Base-by-base conservation (phyloP, 345 rosid species). In the Populus ilicifolia region DNA sequence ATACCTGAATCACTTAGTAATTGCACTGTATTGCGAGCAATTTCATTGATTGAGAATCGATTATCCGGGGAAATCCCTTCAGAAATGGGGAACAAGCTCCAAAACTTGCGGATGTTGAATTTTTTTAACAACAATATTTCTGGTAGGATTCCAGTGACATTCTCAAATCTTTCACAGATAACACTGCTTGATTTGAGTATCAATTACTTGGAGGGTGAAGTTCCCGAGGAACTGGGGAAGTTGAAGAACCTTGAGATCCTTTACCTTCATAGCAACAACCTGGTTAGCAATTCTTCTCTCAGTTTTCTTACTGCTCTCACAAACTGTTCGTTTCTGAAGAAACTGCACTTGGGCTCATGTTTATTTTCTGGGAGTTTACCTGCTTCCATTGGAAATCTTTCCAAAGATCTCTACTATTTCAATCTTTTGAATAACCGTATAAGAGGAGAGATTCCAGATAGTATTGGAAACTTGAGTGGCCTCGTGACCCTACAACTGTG, bases 401-500 rank as follows among this genome's bases (percentile, higher is more conserved):
- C 79, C 5, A 67, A 69, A 62, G 67, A 69, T n/a, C 79, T 76
- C 23, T 68, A 76, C 36, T 54, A 68, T 64, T 76, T 69, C 67
- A 68, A 76, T 30, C 73, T 76, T 43, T 20, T 68, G 29, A 36
- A 68, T 38, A 76, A 76, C 67, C 30, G 20, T 68, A 56, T 76
- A 29, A 27, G 36, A 13, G 79, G 73, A 29, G 39, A 20, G 33
- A 54, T 76, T 25, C 79, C 73, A 1, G 33, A 52, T 68, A 56
- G 79, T n/a, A 76, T 54, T 29, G 79, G 79, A 21, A 76, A 76
- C 50, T 67, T 69, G 29, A 76, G 79, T 48, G 23, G 79, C 35
- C 73, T 76, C 5, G 73, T 69, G 50, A 69, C 23, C 46, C 35
- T 76, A 10, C 29, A 67, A 21, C 56, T 76, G 20, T 70, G 67